Base-by-base conservation (phyloP, 208 protist species). In the Leptomonas pyrrhocoris region DNA sequence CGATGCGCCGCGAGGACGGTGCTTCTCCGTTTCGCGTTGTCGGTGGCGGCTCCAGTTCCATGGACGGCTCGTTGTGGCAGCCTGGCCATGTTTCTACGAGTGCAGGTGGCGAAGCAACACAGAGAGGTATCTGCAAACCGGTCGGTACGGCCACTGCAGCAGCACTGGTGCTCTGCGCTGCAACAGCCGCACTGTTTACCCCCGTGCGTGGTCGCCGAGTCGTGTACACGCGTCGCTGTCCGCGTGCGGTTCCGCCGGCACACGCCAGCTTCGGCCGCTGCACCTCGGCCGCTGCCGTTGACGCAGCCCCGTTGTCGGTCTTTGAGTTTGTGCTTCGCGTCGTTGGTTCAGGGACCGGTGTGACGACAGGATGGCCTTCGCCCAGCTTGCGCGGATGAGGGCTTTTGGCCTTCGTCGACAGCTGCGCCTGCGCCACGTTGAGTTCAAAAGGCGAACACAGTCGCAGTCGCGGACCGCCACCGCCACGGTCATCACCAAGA, bases 11-110 rank as follows among this genome's bases (percentile, higher is more conserved):
- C 1, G 61, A 45, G 21, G 23, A 21, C 21, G 12, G n/a, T 13
- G 18, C 40, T 1, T 64, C 62, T 6, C 63, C 72, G 36, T 68
- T 28, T 8, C 59, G 50, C 1, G 60, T 74, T n/a, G 68, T 68
- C 5, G 53, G 60, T 18, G 60, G 68, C 12, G 60, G 9, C 8
- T 23, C 31, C 30, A 64, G 18, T 1, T 74, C 68, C 8, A 40
- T 21, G 6, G 59, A 68, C 12, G 42, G 21, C 38, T 74, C 53
- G n/a, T 23, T 40, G 40, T n/a, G 50, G 8, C 53, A 51, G 12
- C 53, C 60, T 51, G 30, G 23, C 50, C 40, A 68, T 16, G 60
- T 59, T 30, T 68, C 51, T 15, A 59, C 30, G 36, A 49, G 50
- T 2, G 18, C 21, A 4, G 27, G 42, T 1, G 50, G 68, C 27